Percentiles rank a stretch among this genome's conserved stretches.
Conservation (phyloP, 805 yeast genomes). For the Cyberlindnera euphorbiae region DNA sequence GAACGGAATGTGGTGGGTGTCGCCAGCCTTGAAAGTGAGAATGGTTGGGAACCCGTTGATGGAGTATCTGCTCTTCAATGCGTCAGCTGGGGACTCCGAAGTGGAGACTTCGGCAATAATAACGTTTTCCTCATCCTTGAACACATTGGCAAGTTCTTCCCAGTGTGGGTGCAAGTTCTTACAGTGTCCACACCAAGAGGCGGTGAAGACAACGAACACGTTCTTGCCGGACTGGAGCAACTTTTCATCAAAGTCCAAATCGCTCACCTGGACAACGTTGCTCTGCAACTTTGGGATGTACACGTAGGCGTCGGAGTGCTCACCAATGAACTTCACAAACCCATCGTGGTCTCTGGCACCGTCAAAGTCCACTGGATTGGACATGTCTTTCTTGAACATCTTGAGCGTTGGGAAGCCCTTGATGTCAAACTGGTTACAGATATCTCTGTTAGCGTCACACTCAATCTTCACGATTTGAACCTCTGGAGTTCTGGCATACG, state of each 20-base stretch:
- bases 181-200: slow-evolving; percentile 54
- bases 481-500: slow-evolving; percentile 47
- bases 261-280: slow-evolving; percentile 24
- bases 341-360: slow-evolving; percentile 69
- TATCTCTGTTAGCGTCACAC: slow-evolving; percentile 84
- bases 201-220: slow-evolving; percentile 36
- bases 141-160: slow-evolving; percentile 41
- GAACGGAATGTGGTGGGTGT: slow-evolving; percentile 26
- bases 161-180: slow-evolving; percentile 43
- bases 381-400: slow-evolving; percentile 55
- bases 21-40: slow-evolving; percentile 37
- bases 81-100: slow-evolving; percentile 39
- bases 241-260: slow-evolving; percentile 32
- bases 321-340: slow-evolving; percentile 60
- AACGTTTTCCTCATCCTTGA: slow-evolving; percentile 34
- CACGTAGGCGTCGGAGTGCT: slow-evolving; percentile 31
- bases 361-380: slow-evolving; percentile 56
- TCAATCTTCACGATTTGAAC: slow-evolving; percentile 83
- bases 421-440: slow-evolving; percentile 57
- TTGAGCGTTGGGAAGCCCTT: slow-evolving; percentile 90
- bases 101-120: slow-evolving; percentile 41
- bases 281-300: slow-evolving; percentile 24
- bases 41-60: slow-evolving; percentile 49
- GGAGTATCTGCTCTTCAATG: slow-evolving; percentile 34
- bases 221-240: slow-evolving; percentile 23